Base-by-base conservation (phyloP, 2,329 filamentous ascomycete species). In the Nemania abortiva region DNA sequence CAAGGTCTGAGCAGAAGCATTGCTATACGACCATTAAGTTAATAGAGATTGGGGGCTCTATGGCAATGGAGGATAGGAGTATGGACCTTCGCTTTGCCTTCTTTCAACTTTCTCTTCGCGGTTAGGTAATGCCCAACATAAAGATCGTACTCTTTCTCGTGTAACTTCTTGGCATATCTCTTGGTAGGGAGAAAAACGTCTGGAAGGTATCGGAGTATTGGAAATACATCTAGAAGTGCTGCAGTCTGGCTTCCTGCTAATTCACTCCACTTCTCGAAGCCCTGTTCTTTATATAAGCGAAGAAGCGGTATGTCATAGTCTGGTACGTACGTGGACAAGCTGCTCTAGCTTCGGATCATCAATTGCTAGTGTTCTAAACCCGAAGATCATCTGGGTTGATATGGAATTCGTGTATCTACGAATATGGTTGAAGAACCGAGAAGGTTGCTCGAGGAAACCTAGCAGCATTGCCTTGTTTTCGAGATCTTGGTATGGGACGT, bases 401-500 rank as follows among this genome's bases (percentile, higher is more conserved):
- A 86, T 69, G 1, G 84, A 83, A 34, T 80, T 83, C 1, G 82
- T 82, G 68, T 84, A 87, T 13, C 84, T 78, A 1, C 82, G 69
- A 18, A 86, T 78, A 60, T 85, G 81, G 3, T 83, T 72, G 3
- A 81, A 54, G 54, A 84, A 84, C 2, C 77, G 57, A 0, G 81
- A 70, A 0, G 85, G 85, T 2, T 75, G 66, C 0, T 82, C 79
- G 6, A 88, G 69, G 10, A 89, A 74, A 2, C 84, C 83, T 37
- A 65, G 76, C 18, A 87, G 74, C 85, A 89, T 85, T 53, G 84
- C 81, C 69, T 84, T 86, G 74, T 82, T 86, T 72, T 89, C 86
- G 3, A 88, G 78, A 45, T 84, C 81, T 69, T 88, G 86, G 70
- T 88, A 88, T 1, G 83, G 81, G 1, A 87, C 79, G 65, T 89